A percentile compares a stretch with the other conserved stretches of the same genome.
phyloP scores from a whole-genome alignment of 192 early-diverging fungal genomes.

The Anaeromyces robustus region DNA sequence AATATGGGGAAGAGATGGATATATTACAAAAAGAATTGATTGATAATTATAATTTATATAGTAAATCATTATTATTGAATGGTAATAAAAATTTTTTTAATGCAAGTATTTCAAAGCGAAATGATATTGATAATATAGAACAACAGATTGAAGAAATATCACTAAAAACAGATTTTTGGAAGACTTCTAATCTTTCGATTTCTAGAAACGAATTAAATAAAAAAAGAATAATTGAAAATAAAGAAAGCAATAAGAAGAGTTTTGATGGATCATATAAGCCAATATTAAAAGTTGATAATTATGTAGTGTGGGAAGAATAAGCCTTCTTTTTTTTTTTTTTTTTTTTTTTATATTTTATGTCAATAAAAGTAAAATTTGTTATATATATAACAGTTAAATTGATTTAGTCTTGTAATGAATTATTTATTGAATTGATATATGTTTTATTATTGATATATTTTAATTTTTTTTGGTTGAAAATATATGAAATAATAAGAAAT shows the following conservation, averaged over 20 bases:
- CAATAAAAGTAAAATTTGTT: too few species aligned
- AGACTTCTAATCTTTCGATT: background rate
- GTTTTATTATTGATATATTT: too few species aligned
- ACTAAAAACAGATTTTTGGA: background rate
- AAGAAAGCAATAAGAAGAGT: background rate
- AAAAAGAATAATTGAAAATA: background rate
- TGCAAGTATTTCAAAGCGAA: background rate
- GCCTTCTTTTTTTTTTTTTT: too few species aligned
- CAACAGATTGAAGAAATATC: background rate
- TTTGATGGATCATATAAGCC: background rate
- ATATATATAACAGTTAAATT: too few species aligned
- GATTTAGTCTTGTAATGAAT: too few species aligned
- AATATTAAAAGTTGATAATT: background rate
- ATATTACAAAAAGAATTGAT: background rate
- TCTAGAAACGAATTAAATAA: background rate
- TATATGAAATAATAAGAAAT: too few species aligned
- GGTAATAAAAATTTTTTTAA: background rate
- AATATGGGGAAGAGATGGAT: background rate
- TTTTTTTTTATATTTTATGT: too few species aligned
- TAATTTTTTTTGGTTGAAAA: too few species aligned
- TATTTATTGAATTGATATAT: too few species aligned
- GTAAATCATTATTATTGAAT: background rate
- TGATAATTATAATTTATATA: background rate
- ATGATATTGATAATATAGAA: background rate
- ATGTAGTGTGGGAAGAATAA: background rate